Percentiles rank a stretch among this genome's conserved stretches.
Evolutionary conservation across 1,284 basidiomycete genomes (phyloP).

Genomic region (Ceraceosorus guamensis): DNA sequence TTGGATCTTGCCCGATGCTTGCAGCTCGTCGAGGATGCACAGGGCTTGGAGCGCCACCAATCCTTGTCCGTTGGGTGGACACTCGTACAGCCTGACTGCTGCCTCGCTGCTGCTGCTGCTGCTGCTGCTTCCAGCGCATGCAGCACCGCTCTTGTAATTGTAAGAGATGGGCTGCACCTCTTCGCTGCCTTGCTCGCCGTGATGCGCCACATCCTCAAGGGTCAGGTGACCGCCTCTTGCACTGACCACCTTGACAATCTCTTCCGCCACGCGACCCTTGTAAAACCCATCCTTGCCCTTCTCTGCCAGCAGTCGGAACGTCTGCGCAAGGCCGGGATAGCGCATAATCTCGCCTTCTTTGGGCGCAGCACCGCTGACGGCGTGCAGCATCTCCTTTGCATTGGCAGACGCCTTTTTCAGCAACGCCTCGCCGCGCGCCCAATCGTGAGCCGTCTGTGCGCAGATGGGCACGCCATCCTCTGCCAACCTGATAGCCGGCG

Average conservation of each 20-base stretch:
- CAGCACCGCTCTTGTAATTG: conserved; percentile 58
- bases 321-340: conserved; percentile 67
- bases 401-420: conserved; percentile 75
- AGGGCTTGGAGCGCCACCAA: conserved; percentile 86
- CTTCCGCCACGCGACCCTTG: conserved; percentile 76
- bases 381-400: conserved; percentile 72
- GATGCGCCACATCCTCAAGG: conserved; percentile 73
- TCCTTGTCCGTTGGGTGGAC: conserved; percentile 91
- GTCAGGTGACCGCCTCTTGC: conserved; percentile 83
- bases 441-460: conserved; percentile 50
- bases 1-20: conserved; percentile 64
- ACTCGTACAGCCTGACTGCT: conserved; percentile 58
- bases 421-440: conserved; percentile 66
- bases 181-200: conserved; percentile 56
- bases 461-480: conserved; percentile 43
- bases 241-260: conserved; percentile 67
- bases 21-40: conserved; percentile 79
- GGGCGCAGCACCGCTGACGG: conserved; percentile 58
- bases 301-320: conserved; percentile 70
- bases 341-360: conserved; percentile 48
- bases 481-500: conserved; percentile 54
- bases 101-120: conserved; percentile 45
- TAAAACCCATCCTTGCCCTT: conserved; percentile 87
- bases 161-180: conserved; percentile 85
- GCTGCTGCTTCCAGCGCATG: neutral